Evolutionary conservation across 148 eudicot species (phyloP), one percentile per base, ranked within the genome.

Genomic region (Rhododendron griersonianum): DNA sequence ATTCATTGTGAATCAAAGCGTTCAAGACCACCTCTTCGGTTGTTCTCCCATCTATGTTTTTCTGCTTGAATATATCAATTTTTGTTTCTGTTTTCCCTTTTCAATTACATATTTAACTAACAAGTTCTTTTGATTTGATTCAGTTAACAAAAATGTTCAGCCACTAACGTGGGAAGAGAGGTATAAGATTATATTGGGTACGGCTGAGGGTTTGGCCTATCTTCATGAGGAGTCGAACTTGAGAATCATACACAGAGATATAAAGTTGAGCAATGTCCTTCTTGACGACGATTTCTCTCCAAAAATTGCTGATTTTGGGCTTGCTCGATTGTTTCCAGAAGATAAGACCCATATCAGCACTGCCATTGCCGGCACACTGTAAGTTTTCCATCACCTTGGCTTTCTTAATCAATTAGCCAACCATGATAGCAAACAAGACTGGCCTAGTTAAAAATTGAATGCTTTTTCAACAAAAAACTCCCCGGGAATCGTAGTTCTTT

Each of bases 271-370:
- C 84, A 93, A 93, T 78, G 82, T 93, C 19, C 92, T 93, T 44
- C 88, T 93, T 61, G 92, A 93, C 50, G 83, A 83, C 15, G 89
- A 89, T 23, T 86, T 92, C 35, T 82, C 80, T 0, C 89, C 93
- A 37, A 93, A 92, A 71, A 93, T 93, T 84, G 95, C 95, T 80
- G 95, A 93, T 90, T 93, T 93, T 47, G 95, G 94, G 30, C 90
- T 93, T 14, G 95, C 91, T 23, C 83, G 94, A 41, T 87, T 87
- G 53, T 88, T 91, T 71, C 94, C 89, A 30, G 90, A 90, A 87
- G 94, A 93, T 78, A 84, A 91, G 65, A 90, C 83, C 86, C 93
- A 93, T 79, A 89, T 93, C 28, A 93, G 93, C 90, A 91, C 95
- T 18, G 93, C 88, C 55, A 86, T 92, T 84, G 94, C 95, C 25